Percentiles rank a stretch among this genome's conserved stretches.
These are phyloP conservation scores for Pterocarpus santalinus DNA, from an alignment of 306 rosid species.

Conservation along the genomic window DNA sequence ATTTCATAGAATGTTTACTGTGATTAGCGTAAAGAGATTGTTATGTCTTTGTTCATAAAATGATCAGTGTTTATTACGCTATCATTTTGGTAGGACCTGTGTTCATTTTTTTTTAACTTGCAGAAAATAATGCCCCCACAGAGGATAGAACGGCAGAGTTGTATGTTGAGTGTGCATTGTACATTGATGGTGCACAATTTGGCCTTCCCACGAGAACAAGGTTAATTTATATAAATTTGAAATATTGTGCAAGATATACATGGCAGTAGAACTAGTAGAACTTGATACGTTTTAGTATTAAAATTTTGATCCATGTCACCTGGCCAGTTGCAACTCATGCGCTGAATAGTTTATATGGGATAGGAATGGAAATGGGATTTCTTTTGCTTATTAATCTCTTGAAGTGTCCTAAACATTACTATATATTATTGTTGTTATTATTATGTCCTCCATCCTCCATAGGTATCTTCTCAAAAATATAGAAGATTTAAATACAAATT, in stretches of 20 bases:
- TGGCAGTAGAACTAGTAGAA: not conserved
- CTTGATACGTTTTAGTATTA: not conserved
- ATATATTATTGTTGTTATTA: not conserved
- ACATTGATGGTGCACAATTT: slow-evolving; percentile 91
- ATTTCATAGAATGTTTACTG: slow-evolving; percentile 3
- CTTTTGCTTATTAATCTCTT: slow-evolving; percentile 17
- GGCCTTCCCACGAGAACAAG: slow-evolving; percentile 94
- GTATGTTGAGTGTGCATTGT: slow-evolving; percentile 87
- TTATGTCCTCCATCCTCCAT: not conserved
- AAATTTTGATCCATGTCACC: slow-evolving; percentile 7
- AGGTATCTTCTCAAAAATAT: slow-evolving; percentile 12
- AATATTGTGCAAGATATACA: slow-evolving; percentile 12
- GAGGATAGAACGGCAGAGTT: slow-evolving; percentile 81
- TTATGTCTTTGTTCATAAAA: slow-evolving; percentile 3
- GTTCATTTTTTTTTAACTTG: slow-evolving; percentile 12
- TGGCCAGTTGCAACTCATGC: slow-evolving; percentile 2
- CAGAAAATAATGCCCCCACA: slow-evolving; percentile 63
- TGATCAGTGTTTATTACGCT: too few relatives aligned
- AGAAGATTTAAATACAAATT: slow-evolving; percentile 10
- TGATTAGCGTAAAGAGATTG: not conserved
- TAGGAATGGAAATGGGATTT: not conserved
- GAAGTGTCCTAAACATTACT: not conserved
- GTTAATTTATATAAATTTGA: slow-evolving; percentile 47
- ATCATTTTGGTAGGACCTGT: slow-evolving; percentile 7
- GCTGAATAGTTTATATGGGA: slow-evolving; percentile 14